Base-by-base conservation (phyloP, 768 basidiomycete genomes). In the Boletellus sp. region DNA sequence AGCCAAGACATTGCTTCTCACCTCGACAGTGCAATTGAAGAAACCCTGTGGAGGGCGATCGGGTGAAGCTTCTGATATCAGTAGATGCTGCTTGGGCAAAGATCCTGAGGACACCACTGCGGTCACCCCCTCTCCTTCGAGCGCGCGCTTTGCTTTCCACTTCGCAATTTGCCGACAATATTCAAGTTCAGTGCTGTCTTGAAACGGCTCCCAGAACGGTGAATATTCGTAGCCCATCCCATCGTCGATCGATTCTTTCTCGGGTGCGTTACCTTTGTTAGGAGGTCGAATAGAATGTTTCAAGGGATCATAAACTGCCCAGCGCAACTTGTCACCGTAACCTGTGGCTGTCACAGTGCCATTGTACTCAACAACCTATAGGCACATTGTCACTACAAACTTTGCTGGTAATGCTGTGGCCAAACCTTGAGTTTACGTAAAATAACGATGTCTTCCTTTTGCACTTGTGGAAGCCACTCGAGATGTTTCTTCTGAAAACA, bases 11-110 rank as follows among this genome's bases (percentile, higher is more conserved):
- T 16, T 11, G 26, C 28, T 31, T 37, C 71, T 56, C 53, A 84
- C 84, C 73, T 85, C 79, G 15, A 82, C 72, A 0, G 80, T 83
- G 42, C 83, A 84, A 47, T 85, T 73, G 60, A 85, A 84, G 61
- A 75, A 85, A 1, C 79, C 78, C 19, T 52, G 43, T 2, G 78
- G 78, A 11, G 64, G 63, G 17, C 68, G 65, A 42, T 72, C 59
- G 1, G 80, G 79, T 9, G 70, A 70, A 12, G 72, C 74, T 38
- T 83, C 78, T n/a, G 71, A 72, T 47, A 84, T 70, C 16, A 83
- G 63, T 22, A 72, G 66, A 53, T 83, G 83, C 37, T 65, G 60
- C 41, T 76, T 72, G 33, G 3, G 1, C 33, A 45, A 41, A 38
- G 20, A 17, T 7, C 3, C 26, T 19, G 48, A 38, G 39, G 52